Percentiles rank a stretch among this genome's conserved stretches.
These are phyloP conservation scores for Taphrina populina DNA, from an alignment of 1,139 yeast species.

Conservation along the genomic window DNA sequence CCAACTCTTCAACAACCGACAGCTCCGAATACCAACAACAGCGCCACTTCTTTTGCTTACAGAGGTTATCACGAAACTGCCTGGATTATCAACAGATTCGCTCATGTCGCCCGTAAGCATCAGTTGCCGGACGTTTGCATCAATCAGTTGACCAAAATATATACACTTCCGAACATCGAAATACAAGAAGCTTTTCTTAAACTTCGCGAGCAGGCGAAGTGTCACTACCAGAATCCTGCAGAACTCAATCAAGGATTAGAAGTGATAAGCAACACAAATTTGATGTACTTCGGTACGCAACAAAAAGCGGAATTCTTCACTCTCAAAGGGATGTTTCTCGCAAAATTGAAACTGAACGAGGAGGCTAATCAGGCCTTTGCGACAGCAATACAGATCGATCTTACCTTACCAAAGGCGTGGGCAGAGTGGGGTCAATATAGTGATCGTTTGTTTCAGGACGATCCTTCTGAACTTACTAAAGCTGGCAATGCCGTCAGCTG, in stretches of 20 bases:
- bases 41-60: conserved; percentile 76
- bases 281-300: conserved; percentile 93
- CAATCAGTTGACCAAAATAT: conserved; percentile 86
- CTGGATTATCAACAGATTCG: conserved; percentile 97
- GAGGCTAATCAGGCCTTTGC: conserved; percentile 98
- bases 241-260: conserved; percentile 93
- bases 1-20: conserved; percentile 79
- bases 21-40: conserved; percentile 40
- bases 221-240: conserved; percentile 85
- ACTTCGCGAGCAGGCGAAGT: conserved; percentile 93
- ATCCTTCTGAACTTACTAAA: conserved; percentile 74
- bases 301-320: conserved; percentile 98
- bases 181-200: conserved; percentile 97
- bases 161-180: conserved; percentile 94
- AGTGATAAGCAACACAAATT: conserved; percentile 91
- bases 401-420: conserved; percentile 96
- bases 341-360: conserved; percentile 81
- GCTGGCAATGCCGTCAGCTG: conserved; percentile 96
- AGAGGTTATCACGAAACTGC: conserved; percentile 98
- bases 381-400: conserved; percentile 92
- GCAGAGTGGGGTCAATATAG: conserved; percentile 99
- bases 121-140: conserved; percentile 96
- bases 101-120: conserved; percentile 96
- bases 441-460: conserved; percentile 82
- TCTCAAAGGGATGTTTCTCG: conserved; percentile 94